These are phyloP conservation scores for Nakaseomyces delphensis DNA, from an alignment of 1,139 yeast species.

Conservation along the genomic window DNA sequence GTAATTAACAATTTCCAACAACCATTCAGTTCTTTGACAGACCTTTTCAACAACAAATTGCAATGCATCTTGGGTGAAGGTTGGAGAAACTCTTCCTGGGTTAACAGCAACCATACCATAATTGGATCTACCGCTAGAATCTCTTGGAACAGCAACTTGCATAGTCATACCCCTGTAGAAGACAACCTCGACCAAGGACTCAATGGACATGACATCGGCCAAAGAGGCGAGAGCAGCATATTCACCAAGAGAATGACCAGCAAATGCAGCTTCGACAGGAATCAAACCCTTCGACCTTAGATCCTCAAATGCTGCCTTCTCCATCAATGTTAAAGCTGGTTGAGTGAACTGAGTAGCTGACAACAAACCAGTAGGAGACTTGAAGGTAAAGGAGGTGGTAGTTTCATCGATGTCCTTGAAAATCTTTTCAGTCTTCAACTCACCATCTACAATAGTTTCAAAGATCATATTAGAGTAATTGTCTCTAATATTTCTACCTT, in stretches of 20 bases:
- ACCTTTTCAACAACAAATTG: slow-evolving; percentile 92
- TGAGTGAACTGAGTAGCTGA: slow-evolving; percentile 99
- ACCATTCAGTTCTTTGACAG: slow-evolving; percentile 76
- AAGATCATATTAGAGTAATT: slow-evolving; percentile 96
- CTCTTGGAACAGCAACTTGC: slow-evolving; percentile 99
- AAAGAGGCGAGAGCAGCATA: slow-evolving; percentile 94
- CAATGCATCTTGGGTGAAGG: slow-evolving; percentile 88
- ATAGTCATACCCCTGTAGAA: slow-evolving; percentile 99
- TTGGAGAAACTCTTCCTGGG: slow-evolving; percentile 84
- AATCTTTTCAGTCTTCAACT: slow-evolving; percentile 82
- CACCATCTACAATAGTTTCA: slow-evolving; percentile 85
- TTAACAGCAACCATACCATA: slow-evolving; percentile 99
- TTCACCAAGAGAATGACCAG: slow-evolving; percentile 99
- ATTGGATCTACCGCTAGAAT: slow-evolving; percentile 87
- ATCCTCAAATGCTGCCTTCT: slow-evolving; percentile 97
- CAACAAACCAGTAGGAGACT: slow-evolving; percentile 87
- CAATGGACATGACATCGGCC: slow-evolving; percentile 98
- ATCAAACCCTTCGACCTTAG: slow-evolving; percentile 92
- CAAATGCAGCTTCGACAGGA: slow-evolving; percentile 88
- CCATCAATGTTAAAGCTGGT: slow-evolving; percentile 98
- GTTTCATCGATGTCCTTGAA: slow-evolving; percentile 81
- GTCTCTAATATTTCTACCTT: slow-evolving; percentile 90
- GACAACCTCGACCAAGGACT: slow-evolving; percentile 93
- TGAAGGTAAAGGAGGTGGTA: slow-evolving; percentile 80
- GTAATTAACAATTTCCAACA: slow-evolving; percentile 94